Conservation (phyloP, 164 flowering plant species). For the Sextonia rubra region DNA sequence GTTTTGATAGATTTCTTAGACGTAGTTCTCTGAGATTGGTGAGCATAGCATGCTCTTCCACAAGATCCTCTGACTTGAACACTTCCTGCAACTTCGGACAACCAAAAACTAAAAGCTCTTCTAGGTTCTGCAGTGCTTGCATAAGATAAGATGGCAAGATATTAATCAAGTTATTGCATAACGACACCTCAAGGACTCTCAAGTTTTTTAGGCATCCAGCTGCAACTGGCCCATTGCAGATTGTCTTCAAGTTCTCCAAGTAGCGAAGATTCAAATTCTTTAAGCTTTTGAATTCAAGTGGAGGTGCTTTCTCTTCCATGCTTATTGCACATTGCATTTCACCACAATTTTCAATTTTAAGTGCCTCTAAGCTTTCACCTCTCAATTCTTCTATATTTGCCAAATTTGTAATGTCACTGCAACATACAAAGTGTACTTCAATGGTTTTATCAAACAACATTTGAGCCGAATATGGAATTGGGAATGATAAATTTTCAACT, state of each 20-base stretch:
- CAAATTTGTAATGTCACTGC: too few species aligned
- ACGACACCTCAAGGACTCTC: neutral
- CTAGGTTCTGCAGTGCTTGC: neutral
- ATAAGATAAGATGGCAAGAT: neutral
- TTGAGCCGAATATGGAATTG: neutral
- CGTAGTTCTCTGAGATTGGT: neutral
- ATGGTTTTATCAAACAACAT: neutral
- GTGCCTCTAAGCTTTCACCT: neutral
- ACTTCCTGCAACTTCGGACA: conserved; percentile 2
- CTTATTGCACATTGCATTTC: neutral
- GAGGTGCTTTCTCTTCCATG: neutral
- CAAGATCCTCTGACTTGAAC: neutral
- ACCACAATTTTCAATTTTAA: neutral
- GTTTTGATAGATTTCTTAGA: neutral
- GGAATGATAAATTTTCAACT: neutral
- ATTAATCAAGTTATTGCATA: neutral
- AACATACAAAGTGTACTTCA: neutral
- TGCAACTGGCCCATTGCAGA: neutral
- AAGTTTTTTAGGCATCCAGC: neutral
- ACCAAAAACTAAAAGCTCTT: rapidly evolving
- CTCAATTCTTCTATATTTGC: neutral
- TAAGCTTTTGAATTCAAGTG: neutral
- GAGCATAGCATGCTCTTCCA: neutral
- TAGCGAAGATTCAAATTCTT: neutral
- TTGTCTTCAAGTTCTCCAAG: neutral